Evolutionary conservation across 2,329 filamentous ascomycete genomes (phyloP).

Genomic region (Microcyclospora pomicola): DNA sequence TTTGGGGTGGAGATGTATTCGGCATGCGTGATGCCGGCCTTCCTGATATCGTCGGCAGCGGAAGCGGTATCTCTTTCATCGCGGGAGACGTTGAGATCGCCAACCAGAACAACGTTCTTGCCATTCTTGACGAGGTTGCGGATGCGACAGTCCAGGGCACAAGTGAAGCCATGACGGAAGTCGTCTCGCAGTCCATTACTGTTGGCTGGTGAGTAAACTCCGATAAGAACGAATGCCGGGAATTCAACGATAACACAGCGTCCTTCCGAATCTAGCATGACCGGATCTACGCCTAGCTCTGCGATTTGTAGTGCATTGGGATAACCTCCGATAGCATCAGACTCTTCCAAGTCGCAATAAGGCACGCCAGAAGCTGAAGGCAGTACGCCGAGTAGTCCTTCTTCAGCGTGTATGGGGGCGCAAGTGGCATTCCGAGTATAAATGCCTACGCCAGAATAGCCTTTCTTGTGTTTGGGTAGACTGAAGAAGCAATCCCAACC

Average conservation of each 20-base stretch:
- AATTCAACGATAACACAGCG: slow-evolving; percentile 87
- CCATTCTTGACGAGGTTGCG: slow-evolving; percentile 69
- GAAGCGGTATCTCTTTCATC: slow-evolving; percentile 63
- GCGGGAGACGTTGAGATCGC: slow-evolving; percentile 72
- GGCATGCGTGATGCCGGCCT: slow-evolving; percentile 52
- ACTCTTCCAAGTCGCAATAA: slow-evolving; percentile 60
- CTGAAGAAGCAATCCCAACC: slow-evolving; percentile 98
- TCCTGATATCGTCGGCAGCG: slow-evolving; percentile 55
- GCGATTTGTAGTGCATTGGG: slow-evolving; percentile 55
- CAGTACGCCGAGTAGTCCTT: slow-evolving; percentile 77
- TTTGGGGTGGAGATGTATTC: slow-evolving; percentile 61
- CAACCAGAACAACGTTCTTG: slow-evolving; percentile 72
- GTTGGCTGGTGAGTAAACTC: slow-evolving; percentile 82
- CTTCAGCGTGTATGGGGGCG: slow-evolving; percentile 76
- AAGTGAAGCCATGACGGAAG: slow-evolving; percentile 69
- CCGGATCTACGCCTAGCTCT: slow-evolving; percentile 50
- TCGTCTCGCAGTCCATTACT: slow-evolving; percentile 71
- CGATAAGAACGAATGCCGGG: slow-evolving; percentile 83
- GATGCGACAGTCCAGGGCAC: slow-evolving; percentile 66
- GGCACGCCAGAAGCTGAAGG: slow-evolving; percentile 54
- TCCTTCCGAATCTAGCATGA: slow-evolving; percentile 73
- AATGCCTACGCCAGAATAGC: slow-evolving; percentile 89
- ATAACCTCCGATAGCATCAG: slow-evolving; percentile 79
- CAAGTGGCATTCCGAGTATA: slow-evolving; percentile 84
- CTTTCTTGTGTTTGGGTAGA: slow-evolving; percentile 85